phyloP scores from a whole-genome alignment of 768 basidiomycete genomes.

The Lactifluus rugatus region DNA sequence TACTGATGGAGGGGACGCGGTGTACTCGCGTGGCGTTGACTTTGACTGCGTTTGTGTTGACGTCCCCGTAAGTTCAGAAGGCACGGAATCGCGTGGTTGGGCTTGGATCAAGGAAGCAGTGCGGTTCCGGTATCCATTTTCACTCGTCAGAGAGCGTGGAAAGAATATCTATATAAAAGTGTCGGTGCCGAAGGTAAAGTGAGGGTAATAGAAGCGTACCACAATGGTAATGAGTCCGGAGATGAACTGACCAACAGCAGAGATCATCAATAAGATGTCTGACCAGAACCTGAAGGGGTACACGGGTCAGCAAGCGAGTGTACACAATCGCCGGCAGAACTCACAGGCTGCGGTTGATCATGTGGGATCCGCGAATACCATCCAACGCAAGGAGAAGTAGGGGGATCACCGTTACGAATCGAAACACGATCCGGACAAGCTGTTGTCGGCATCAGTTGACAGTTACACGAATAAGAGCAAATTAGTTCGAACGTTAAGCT shows the following conservation, averaged over 20 bases:
- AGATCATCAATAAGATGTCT: constrained; percentile 66
- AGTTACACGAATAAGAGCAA: not conserved
- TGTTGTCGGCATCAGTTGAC: constrained; percentile 22
- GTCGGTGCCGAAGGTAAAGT: not conserved
- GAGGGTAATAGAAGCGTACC: constrained; percentile 33
- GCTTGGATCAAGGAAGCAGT: constrained; percentile 20
- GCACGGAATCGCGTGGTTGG: not conserved
- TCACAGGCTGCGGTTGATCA: constrained; percentile 46
- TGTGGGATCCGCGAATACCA: constrained; percentile 41
- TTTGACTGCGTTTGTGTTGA: not conserved
- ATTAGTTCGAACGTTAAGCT: constrained; percentile 55
- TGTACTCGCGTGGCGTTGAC: not conserved
- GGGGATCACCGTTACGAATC: constrained; percentile 65
- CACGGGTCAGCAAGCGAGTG: not conserved
- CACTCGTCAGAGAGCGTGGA: constrained; percentile 59
- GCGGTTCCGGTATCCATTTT: constrained; percentile 51
- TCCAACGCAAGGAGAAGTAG: constrained; percentile 59
- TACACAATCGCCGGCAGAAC: constrained; percentile 24
- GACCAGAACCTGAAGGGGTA: constrained; percentile 4
- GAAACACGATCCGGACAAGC: constrained; percentile 64
- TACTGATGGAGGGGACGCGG: not conserved
- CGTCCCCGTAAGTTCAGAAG: not conserved
- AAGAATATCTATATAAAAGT: constrained; percentile 51
- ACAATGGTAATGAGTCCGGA: constrained; percentile 75
- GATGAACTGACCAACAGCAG: constrained; percentile 65